Percentiles rank a stretch among this genome's conserved stretches.
These are phyloP conservation scores for Globisporangium orthogonon DNA, from an alignment of 352 stramenopile genomes.

Conservation along the genomic window DNA sequence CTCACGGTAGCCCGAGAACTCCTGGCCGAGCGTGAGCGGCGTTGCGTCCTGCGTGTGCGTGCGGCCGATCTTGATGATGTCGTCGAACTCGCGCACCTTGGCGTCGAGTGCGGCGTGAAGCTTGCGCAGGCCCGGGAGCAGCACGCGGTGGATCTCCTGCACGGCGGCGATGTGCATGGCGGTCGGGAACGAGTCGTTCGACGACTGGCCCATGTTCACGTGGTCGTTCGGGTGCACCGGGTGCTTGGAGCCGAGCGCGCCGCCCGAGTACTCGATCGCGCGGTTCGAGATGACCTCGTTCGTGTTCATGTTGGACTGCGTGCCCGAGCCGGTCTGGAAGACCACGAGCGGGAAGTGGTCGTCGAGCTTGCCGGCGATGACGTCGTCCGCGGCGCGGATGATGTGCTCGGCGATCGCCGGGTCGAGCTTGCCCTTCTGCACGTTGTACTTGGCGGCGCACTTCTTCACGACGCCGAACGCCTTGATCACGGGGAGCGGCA, in stretches of 20 bases:
- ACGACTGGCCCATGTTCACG: slow-evolving; percentile 96
- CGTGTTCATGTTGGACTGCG: slow-evolving; percentile 76
- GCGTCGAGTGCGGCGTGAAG: slow-evolving; percentile 79
- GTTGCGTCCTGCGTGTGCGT: slow-evolving; percentile 95
- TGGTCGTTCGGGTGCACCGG: slow-evolving; percentile 95
- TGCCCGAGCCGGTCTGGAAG: slow-evolving; percentile 70
- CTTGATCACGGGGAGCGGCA: slow-evolving; percentile 94
- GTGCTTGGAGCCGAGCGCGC: slow-evolving; percentile 44
- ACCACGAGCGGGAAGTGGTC: slow-evolving; percentile 93
- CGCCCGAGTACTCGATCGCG: slow-evolving; percentile 48
- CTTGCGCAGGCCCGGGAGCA: slow-evolving; percentile 67
- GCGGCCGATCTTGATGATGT: slow-evolving; percentile 97
- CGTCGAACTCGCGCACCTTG: slow-evolving; percentile 89
- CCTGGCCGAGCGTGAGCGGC: slow-evolving; percentile 95
- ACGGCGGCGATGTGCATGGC: slow-evolving; percentile 95
- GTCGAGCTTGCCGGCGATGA: slow-evolving; percentile 91
- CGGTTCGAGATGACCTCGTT: slow-evolving; percentile 77
- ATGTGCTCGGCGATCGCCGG: slow-evolving; percentile 84
- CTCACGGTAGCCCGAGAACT: slow-evolving; percentile 93
- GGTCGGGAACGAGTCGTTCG: slow-evolving; percentile 96
- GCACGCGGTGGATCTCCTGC: slow-evolving; percentile 75
- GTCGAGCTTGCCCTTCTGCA: slow-evolving; percentile 81
- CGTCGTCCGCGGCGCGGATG: slow-evolving; percentile 87
- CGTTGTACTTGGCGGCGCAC: slow-evolving; percentile 91
- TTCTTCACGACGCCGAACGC: slow-evolving; percentile 94